Evolutionary conservation across 495 filamentous ascomycete species (phyloP).

Genomic region (Trichoderma orchidacearum): DNA sequence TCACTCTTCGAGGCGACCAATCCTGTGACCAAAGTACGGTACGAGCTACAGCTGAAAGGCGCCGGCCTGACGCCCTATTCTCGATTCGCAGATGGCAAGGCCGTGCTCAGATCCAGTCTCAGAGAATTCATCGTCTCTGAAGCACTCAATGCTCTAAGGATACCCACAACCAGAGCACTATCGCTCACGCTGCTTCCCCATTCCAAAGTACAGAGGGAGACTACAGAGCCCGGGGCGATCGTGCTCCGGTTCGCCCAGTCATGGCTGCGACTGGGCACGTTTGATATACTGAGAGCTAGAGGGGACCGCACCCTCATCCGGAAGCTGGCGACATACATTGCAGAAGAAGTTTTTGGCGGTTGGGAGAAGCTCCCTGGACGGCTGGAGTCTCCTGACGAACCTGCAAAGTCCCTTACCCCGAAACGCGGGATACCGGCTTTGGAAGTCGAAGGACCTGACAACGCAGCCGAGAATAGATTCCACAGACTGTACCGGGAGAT

Average conservation of each 20-base stretch:
- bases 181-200: conserved; percentile 66
- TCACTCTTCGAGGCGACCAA: conserved; percentile 86
- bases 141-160: conserved; percentile 64
- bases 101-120: conserved; percentile 80
- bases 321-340: conserved; percentile 63
- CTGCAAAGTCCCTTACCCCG: conserved; percentile 14
- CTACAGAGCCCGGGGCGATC: conserved; percentile 84
- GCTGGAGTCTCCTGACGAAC: conserved; percentile 30
- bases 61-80: conserved; percentile 89
- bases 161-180: conserved; percentile 78
- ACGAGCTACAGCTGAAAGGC: conserved; percentile 89
- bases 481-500: conserved; percentile 79
- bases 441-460: conserved; percentile 47
- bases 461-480: conserved; percentile 70
- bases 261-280: conserved; percentile 90
- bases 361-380: conserved; percentile 65
- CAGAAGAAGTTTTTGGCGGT: conserved; percentile 72
- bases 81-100: conserved; percentile 94
- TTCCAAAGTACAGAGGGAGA: conserved; percentile 60
- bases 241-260: conserved; percentile 80
- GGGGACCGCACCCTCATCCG: conserved; percentile 66
- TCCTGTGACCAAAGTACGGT: conserved; percentile 52
- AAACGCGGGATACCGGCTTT: conserved; percentile 38
- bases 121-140: conserved; percentile 90
- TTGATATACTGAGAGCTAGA: conserved; percentile 70